Conservation (phyloP, 2,329 filamentous ascomycete genomes). For the Fusarium lyarnte region DNA sequence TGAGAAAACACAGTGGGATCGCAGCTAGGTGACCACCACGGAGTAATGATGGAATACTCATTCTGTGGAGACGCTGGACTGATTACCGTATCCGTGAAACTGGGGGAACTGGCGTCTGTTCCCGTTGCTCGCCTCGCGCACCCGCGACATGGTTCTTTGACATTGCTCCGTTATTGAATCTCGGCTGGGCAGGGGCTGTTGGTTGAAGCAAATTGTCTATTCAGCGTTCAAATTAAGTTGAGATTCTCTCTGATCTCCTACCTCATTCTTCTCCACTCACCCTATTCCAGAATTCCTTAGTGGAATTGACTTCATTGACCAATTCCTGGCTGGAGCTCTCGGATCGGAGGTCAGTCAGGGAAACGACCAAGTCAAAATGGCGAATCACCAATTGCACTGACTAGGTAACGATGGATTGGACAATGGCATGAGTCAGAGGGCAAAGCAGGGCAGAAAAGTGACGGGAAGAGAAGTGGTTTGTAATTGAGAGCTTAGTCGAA, state of each 20-base stretch:
- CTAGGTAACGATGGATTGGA: not conserved
- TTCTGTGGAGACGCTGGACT: not conserved
- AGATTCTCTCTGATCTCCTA: not conserved
- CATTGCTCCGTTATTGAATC: not conserved
- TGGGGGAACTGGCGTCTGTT: slow-evolving; percentile 14
- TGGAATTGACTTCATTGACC: slow-evolving; percentile 25
- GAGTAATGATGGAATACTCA: slow-evolving; percentile 22
- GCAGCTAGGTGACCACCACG: slow-evolving; percentile 24
- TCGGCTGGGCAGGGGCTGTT: slow-evolving; percentile 11
- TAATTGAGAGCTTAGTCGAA: slow-evolving; percentile 15
- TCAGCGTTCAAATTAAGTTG: slow-evolving; percentile 3
- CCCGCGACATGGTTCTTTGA: slow-evolving; percentile 1
- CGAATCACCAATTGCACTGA: slow-evolving; percentile 4
- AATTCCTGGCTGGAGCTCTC: slow-evolving; percentile 11
- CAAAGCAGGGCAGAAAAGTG: not conserved
- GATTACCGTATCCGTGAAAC: slow-evolving; percentile 12
- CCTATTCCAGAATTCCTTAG: slow-evolving; percentile 7
- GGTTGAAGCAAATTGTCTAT: not conserved
- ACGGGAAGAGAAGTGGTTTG: slow-evolving; percentile 12
- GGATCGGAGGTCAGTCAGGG: not conserved
- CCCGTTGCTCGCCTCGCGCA: slow-evolving; percentile 13
- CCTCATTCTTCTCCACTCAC: slow-evolving; percentile 20
- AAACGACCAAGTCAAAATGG: not conserved
- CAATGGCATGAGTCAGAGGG: slow-evolving; percentile 2
- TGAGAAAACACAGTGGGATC: slow-evolving; percentile 1